Evolutionary conservation across 1,284 basidiomycete species (phyloP).

Genomic region (Rhodotorula mucilaginosa): DNA sequence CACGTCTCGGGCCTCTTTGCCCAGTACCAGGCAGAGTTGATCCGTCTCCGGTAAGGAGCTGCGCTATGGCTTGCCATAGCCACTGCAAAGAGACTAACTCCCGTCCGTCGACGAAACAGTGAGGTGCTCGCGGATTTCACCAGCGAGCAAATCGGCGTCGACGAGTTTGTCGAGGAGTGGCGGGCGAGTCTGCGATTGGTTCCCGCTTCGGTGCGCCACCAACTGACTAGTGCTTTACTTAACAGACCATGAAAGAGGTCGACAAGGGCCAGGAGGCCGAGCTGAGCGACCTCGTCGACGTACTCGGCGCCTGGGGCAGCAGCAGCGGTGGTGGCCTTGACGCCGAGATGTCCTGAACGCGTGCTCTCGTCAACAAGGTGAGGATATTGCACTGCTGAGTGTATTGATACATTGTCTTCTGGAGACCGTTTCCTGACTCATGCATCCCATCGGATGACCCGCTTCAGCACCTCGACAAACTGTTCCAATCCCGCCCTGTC

Average conservation of each 20-base stretch:
- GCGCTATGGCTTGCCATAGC: neutral
- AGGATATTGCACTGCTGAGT: neutral
- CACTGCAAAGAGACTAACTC: too few species aligned
- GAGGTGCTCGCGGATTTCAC: conserved; percentile 40
- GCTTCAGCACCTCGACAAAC: conserved; percentile 41
- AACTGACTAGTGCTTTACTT: neutral
- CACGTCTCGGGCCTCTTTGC: conserved; percentile 35
- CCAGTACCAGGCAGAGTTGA: conserved; percentile 38
- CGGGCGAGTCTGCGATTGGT: conserved; percentile 7
- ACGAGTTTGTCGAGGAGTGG: conserved; percentile 39
- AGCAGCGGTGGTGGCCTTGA: conserved; percentile 21
- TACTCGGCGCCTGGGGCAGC: conserved; percentile 36
- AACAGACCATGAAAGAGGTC: conserved; percentile 38
- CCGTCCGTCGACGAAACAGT: conserved; percentile 4
- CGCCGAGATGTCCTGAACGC: conserved; percentile 25
- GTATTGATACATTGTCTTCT: neutral
- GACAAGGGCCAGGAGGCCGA: conserved; percentile 40
- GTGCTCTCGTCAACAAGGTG: neutral
- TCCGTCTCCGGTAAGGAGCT: conserved; percentile 27
- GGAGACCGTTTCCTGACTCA: neutral
- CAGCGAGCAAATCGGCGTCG: conserved; percentile 30
- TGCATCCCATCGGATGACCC: conserved; percentile 27
- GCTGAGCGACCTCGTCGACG: conserved; percentile 38
- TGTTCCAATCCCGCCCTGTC: conserved; percentile 46
- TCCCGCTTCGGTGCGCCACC: too few species aligned